Base-by-base conservation (phyloP, 225 moss, liverwort and hornwort genomes). In the Pseudisothecium myosuroides region DNA sequence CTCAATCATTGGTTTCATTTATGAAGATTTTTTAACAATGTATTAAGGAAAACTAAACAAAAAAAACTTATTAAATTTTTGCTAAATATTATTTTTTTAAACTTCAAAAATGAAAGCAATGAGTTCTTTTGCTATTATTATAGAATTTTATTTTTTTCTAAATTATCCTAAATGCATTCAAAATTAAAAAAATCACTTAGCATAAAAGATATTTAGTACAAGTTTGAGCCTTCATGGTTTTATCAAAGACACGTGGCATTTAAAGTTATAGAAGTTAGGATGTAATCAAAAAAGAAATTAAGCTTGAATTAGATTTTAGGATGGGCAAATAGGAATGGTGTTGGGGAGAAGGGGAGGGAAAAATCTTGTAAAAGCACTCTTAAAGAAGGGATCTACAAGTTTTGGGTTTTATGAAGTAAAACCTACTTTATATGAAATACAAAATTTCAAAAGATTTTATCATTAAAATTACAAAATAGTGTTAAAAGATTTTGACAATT, bases 321-420 rank as follows among this genome's bases (percentile, higher is more conserved):
- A 37, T 67, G 37, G 37, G 20, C n/a, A n/a, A n/a, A n/a, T 21
- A 37, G 20, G 11, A 67, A 6, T 67, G 37, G 20, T 37, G 1
- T 0, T 37, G 4, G 11, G 9, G 21, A 67, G 11, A 37, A 67
- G 6, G 11, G 20, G 6, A 67, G 11, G 37, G 5, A 5, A 0
- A 5, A 67, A 37, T 20, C 8, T 67, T 67, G 20, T 67, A 36
- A 37, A 37, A 37, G 3, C 11, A 20, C 21, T 37, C 6, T 66
- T 1, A 67, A 67, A 37, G 6, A 37, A 3, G 20, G 6, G 6
- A 66, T 36, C 10, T 65, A 36, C 36, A 65, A 65, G 18, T 65
- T 65, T 65, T 36, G 10, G 7, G 10, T 36, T 65, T 65, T 3
- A 19, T 19, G 5, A 36, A 36, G 3, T 18, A 1, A 65, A 65